Evolutionary conservation across 495 filamentous ascomycete genomes (phyloP).

Genomic region (Hyaloscypha variabilis): DNA sequence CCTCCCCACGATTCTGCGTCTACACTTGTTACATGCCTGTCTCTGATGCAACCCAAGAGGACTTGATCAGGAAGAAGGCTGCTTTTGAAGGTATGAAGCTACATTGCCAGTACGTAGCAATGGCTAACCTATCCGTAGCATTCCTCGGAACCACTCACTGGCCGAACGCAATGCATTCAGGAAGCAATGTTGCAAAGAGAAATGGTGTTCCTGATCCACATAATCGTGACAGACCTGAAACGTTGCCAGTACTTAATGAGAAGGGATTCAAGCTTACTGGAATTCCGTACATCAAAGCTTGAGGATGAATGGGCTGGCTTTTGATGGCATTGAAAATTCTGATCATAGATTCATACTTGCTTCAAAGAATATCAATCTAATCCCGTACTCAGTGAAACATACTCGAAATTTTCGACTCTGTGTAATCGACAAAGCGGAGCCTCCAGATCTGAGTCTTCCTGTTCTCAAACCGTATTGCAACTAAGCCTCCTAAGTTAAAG

Average conservation of each 20-base stretch:
- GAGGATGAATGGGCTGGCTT: too few relatives aligned
- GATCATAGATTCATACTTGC: too few relatives aligned
- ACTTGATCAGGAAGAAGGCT: constrained; percentile 39
- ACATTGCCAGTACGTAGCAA: background rate
- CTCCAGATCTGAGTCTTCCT: too few relatives aligned
- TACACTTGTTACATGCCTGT: constrained; percentile 46
- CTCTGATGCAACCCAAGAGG: constrained; percentile 37
- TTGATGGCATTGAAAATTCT: too few relatives aligned
- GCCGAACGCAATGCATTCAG: constrained; percentile 41
- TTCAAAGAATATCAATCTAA: too few relatives aligned
- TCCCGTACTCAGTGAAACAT: too few relatives aligned
- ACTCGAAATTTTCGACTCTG: too few relatives aligned
- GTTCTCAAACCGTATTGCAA: too few relatives aligned
- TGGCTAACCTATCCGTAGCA: constrained; percentile 4
- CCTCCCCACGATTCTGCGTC: constrained; percentile 34
- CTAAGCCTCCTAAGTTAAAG: too few relatives aligned
- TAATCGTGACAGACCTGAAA: constrained; percentile 30
- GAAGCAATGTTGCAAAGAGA: constrained; percentile 37
- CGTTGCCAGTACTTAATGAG: constrained; percentile 37
- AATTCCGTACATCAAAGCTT: constrained; percentile 37
- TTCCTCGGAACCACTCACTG: constrained; percentile 41
- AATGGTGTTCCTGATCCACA: constrained; percentile 37
- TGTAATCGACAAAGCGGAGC: too few relatives aligned
- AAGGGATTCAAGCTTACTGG: constrained; percentile 40
- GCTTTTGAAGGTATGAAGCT: constrained; percentile 34